These are phyloP conservation scores for Aspergillus alliaceus DNA, from an alignment of 2,329 filamentous ascomycete genomes.

Conservation along the genomic window DNA sequence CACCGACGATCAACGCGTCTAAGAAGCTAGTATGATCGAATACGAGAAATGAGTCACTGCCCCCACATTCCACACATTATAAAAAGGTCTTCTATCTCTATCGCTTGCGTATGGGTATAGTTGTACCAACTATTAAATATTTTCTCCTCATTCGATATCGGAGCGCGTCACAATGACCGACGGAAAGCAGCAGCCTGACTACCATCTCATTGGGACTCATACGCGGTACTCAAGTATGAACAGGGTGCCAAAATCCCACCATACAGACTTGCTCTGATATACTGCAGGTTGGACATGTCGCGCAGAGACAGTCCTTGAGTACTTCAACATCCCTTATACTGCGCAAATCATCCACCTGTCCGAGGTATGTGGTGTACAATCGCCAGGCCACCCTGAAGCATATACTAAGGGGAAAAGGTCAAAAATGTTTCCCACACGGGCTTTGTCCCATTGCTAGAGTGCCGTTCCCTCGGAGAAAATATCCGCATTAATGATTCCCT, in stretches of 20 bases:
- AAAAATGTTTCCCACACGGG: conserved; percentile 28
- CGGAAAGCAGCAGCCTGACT: conserved; percentile 16
- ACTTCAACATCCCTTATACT: conserved; percentile 34
- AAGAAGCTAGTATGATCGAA: no score
- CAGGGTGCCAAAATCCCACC: not conserved
- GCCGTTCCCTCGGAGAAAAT: conserved; percentile 21
- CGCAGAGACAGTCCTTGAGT: conserved; percentile 34
- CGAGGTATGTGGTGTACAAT: conserved; percentile 19
- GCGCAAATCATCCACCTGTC: conserved; percentile 22
- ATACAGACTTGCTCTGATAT: not conserved
- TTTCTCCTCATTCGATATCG: no score
- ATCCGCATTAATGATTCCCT: conserved; percentile 30
- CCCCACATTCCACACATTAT: no score
- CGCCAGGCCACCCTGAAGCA: not conserved
- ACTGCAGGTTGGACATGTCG: conserved; percentile 35
- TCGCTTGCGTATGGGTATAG: no score
- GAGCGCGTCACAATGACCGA: not conserved
- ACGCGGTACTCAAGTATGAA: conserved; percentile 36
- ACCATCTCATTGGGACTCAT: conserved; percentile 29
- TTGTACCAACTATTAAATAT: not conserved
- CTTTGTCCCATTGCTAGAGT: conserved; percentile 30
- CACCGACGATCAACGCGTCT: no score
- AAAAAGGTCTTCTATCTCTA: no score
- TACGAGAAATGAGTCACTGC: no score
- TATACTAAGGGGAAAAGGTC: conserved; percentile 10